A percentile compares a stretch with the other conserved stretches of the same genome.
These are phyloP conservation scores for Wolfiporia cocos DNA, from an alignment of 1,284 basidiomycete genomes.

Conservation along the genomic window DNA sequence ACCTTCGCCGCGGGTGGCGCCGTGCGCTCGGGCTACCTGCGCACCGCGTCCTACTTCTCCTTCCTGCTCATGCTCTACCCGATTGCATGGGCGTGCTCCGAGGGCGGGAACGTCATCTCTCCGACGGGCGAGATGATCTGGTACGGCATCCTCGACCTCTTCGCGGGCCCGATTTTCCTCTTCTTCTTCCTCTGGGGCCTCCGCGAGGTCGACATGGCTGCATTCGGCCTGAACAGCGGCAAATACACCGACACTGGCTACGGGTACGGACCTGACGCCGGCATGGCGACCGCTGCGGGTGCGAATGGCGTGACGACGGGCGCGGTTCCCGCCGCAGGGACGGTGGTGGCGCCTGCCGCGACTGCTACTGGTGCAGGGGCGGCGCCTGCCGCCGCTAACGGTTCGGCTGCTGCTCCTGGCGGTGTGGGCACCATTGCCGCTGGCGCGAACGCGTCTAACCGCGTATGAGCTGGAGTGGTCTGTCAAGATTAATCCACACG, in stretches of 20 bases:
- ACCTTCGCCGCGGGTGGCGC: conserved; percentile 30
- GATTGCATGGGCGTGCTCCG: conserved; percentile 39
- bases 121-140: conserved; percentile 43
- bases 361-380: conserved; percentile 3
- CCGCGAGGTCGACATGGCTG: conserved; percentile 17
- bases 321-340: background rate
- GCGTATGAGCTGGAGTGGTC: too few relatives aligned
- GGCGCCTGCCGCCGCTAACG: background rate
- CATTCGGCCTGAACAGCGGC: conserved; percentile 21
- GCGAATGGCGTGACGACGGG: background rate
- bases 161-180: conserved; percentile 46
- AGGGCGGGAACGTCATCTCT: conserved; percentile 41
- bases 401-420: too few relatives aligned
- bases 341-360: background rate
- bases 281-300: conserved; percentile 2
- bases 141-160: conserved; percentile 55
- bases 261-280: background rate
- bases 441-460: too few relatives aligned
- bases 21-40: conserved; percentile 34
- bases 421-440: too few relatives aligned
- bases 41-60: conserved; percentile 35
- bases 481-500: too few relatives aligned
- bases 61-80: conserved; percentile 50
- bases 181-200: conserved; percentile 26
- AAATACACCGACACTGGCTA: conserved; percentile 21